Percentiles rank a stretch among this genome's conserved stretches.
phyloP scores from a whole-genome alignment of 2,329 filamentous ascomycete genomes.

The Trichoderma brevicompactum region DNA sequence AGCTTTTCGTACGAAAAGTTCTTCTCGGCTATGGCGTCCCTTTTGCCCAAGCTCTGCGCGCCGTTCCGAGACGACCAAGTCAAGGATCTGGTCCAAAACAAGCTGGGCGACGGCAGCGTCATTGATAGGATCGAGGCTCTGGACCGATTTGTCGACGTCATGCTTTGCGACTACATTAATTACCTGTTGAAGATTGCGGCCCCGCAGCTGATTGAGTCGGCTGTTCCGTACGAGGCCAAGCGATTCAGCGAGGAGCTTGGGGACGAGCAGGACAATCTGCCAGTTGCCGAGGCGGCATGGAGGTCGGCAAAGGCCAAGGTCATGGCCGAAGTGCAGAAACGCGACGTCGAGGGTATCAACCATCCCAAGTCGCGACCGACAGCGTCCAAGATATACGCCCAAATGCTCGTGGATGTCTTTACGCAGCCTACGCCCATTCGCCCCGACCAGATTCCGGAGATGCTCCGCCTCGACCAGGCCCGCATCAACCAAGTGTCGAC shows the following conservation, averaged over 20 bases:
- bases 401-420: constrained; percentile 75
- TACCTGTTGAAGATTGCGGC: constrained; percentile 75
- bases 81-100: constrained; percentile 67
- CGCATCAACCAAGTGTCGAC: constrained; percentile 57
- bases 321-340: constrained; percentile 65
- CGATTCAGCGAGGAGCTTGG: constrained; percentile 69
- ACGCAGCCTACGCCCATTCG: constrained; percentile 65
- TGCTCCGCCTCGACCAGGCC: constrained; percentile 68
- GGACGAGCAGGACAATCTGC: constrained; percentile 57
- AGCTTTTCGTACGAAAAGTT: constrained; percentile 82
- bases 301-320: constrained; percentile 66
- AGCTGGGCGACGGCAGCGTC: constrained; percentile 63
- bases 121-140: constrained; percentile 78
- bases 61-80: constrained; percentile 80
- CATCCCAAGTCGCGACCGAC: constrained; percentile 66
- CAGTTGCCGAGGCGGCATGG: constrained; percentile 69
- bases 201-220: constrained; percentile 71
- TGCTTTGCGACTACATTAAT: constrained; percentile 82
- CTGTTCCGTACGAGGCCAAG: constrained; percentile 74
- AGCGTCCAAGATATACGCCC: constrained; percentile 72
- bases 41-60: constrained; percentile 79
- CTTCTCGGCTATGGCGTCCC: constrained; percentile 73
- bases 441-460: constrained; percentile 68
- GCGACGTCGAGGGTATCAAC: constrained; percentile 70
- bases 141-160: constrained; percentile 74